These are phyloP conservation scores for Zymoseptoria brevis DNA, from an alignment of 2,329 filamentous ascomycete species.

Conservation along the genomic window DNA sequence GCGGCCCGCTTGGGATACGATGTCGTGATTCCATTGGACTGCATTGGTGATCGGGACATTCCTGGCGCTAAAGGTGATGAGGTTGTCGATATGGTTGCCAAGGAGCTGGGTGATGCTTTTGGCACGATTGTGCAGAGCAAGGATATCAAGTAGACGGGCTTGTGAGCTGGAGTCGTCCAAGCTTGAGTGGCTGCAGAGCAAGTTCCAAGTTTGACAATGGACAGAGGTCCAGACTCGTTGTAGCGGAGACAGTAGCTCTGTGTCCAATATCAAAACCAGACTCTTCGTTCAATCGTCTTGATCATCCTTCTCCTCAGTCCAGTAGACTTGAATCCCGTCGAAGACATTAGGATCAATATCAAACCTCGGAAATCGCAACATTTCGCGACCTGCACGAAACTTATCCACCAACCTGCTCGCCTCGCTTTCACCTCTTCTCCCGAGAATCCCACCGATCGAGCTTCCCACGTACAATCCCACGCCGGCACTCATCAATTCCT, in stretches of 20 bases:
- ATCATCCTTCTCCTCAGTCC: slow-evolving; percentile 20
- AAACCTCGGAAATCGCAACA: slow-evolving; percentile 20
- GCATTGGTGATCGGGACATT: slow-evolving; percentile 58
- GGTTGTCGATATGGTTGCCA: slow-evolving; percentile 46
- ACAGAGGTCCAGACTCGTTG: not conserved
- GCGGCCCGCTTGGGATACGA: slow-evolving; percentile 56
- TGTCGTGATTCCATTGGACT: slow-evolving; percentile 54
- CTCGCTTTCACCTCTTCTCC: slow-evolving; percentile 1
- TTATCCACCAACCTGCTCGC: slow-evolving; percentile 7
- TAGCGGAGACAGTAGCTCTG: not conserved
- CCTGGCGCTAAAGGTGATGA: slow-evolving; percentile 52
- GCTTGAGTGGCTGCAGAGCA: not conserved
- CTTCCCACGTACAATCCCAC: slow-evolving; percentile 20
- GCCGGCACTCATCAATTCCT: slow-evolving; percentile 9
- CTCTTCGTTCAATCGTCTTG: slow-evolving; percentile 1
- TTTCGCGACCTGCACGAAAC: slow-evolving; percentile 8
- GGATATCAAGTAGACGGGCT: slow-evolving; percentile 36
- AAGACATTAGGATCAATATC: slow-evolving; percentile 25
- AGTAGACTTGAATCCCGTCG: slow-evolving; percentile 21
- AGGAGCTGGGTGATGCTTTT: slow-evolving; percentile 57
- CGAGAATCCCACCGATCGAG: slow-evolving; percentile 12
- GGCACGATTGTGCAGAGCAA: slow-evolving; percentile 50
- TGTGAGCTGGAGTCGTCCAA: not conserved
- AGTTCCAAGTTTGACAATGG: not conserved
- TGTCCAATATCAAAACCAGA: not conserved